Evolutionary conservation across 805 yeast species (phyloP).

Genomic region (Vanderwaltozyma verrucispora): DNA sequence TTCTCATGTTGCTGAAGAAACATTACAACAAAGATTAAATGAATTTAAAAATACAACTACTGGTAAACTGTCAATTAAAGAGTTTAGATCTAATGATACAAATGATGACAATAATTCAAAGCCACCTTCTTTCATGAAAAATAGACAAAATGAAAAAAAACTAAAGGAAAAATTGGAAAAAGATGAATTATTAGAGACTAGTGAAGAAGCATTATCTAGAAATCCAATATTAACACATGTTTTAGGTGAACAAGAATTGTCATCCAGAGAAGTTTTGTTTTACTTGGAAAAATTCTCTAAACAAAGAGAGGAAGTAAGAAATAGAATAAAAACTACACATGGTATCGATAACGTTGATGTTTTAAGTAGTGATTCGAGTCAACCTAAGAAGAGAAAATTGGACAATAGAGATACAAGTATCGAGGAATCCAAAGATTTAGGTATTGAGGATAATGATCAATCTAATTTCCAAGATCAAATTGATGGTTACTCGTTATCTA

Average conservation of each 20-base stretch:
- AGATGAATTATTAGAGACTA: slow-evolving; percentile 22
- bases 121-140: slow-evolving; percentile 77
- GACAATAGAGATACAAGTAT: slow-evolving; percentile 1
- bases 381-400: slow-evolving; percentile 11
- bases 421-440: slow-evolving; percentile 2
- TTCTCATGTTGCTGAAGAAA: slow-evolving; percentile 90
- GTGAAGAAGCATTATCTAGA: slow-evolving; percentile 31
- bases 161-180: slow-evolving; percentile 27
- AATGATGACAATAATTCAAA: slow-evolving; percentile 33
- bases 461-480: slow-evolving; percentile 23
- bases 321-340: slow-evolving; percentile 22
- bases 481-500: slow-evolving; percentile 29
- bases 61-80: slow-evolving; percentile 59
- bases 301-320: slow-evolving; percentile 20
- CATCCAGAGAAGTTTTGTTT: slow-evolving; percentile 36
- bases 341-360: slow-evolving; percentile 25
- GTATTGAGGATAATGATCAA: slow-evolving; percentile 8
- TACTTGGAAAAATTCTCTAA: slow-evolving; percentile 27
- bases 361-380: slow-evolving; percentile 8
- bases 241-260: slow-evolving; percentile 34
- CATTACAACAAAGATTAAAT: slow-evolving; percentile 78
- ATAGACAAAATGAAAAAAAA: slow-evolving; percentile 42
- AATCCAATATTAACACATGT: slow-evolving; percentile 38
- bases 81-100: slow-evolving; percentile 46
- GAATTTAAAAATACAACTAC: slow-evolving; percentile 77